A percentile compares a stretch with the other conserved stretches of the same genome.
phyloP scores from a whole-genome alignment of 176 grass and related monocot species.

The Thinopyrum elongatum region DNA sequence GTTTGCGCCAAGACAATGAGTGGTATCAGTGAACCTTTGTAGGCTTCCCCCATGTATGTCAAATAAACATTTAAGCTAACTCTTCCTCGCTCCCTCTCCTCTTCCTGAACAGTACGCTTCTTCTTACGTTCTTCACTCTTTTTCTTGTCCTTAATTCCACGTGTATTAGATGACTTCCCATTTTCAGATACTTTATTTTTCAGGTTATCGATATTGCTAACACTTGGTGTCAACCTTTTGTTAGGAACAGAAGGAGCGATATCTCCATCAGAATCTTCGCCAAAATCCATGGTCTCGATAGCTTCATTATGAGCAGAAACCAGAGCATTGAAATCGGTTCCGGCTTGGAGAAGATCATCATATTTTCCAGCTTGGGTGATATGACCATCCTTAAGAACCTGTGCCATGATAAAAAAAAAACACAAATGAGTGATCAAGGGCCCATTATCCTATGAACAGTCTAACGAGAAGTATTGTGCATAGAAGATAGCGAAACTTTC shows the following conservation, averaged over 20 bases:
- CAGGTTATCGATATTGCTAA: conserved; percentile 81
- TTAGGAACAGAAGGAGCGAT: conserved; percentile 46
- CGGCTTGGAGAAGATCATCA: conserved; percentile 85
- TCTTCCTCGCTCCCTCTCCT: conserved; percentile 91
- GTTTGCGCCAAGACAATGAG: conserved; percentile 85
- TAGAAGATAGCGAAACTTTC: not conserved
- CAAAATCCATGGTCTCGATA: conserved; percentile 86
- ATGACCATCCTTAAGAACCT: conserved; percentile 89
- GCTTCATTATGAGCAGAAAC: conserved; percentile 94
- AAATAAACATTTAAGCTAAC: conserved; percentile 93
- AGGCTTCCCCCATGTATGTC: conserved; percentile 94
- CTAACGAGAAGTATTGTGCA: not conserved
- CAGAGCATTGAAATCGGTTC: conserved; percentile 87
- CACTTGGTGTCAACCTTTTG: conserved; percentile 66
- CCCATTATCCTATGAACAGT: not conserved
- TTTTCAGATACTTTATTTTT: conserved; percentile 57
- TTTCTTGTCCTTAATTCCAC: conserved; percentile 58
- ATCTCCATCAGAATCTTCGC: conserved; percentile 62
- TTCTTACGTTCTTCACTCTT: conserved; percentile 49
- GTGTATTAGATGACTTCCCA: conserved; percentile 58
- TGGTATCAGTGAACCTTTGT: conserved; percentile 86
- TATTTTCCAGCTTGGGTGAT: conserved; percentile 97
- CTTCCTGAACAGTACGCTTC: conserved; percentile 64
- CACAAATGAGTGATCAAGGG: not conserved
- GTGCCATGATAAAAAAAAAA: not conserved